phyloP scores from a whole-genome alignment of 1,139 yeast species.

The Debaryomyces subglobosus region DNA sequence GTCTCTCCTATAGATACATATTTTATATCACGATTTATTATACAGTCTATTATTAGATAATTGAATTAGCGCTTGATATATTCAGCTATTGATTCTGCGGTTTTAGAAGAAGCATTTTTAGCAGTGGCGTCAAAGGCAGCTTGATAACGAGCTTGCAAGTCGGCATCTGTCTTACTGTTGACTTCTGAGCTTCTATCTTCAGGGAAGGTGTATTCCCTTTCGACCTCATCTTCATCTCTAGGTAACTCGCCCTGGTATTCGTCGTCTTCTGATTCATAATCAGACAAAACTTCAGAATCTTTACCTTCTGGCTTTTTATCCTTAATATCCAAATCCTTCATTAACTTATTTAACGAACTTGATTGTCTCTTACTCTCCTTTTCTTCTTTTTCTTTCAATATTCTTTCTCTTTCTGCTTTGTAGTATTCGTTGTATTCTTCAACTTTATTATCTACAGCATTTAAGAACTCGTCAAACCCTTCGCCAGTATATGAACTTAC shows the following conservation, averaged over 20 bases:
- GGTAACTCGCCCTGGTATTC: slow-evolving; percentile 65
- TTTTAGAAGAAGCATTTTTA: slow-evolving; percentile 60
- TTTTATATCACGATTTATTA: slow-evolving; percentile 9
- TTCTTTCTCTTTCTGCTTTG: slow-evolving; percentile 82
- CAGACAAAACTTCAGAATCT: slow-evolving; percentile 72
- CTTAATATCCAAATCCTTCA: slow-evolving; percentile 80
- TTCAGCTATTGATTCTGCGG: slow-evolving; percentile 72
- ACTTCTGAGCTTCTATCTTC: slow-evolving; percentile 71
- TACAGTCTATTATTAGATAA: slow-evolving; percentile 12
- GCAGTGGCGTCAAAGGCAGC: slow-evolving; percentile 69
- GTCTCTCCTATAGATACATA: slow-evolving; percentile 7
- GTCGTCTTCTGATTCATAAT: slow-evolving; percentile 55
- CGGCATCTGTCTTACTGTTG: slow-evolving; percentile 49
- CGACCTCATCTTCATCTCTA: slow-evolving; percentile 66
- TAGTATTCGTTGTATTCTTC: slow-evolving; percentile 86
- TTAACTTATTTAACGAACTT: slow-evolving; percentile 66
- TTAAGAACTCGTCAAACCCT: slow-evolving; percentile 89
- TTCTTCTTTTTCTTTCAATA: slow-evolving; percentile 74
- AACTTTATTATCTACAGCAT: slow-evolving; percentile 81
- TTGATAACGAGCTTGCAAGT: slow-evolving; percentile 70
- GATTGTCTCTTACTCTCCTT: slow-evolving; percentile 75
- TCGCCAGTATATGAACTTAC: slow-evolving; percentile 91
- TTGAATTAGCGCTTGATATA: slow-evolving; percentile 45
- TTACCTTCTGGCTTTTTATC: slow-evolving; percentile 32
- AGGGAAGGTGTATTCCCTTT: slow-evolving; percentile 76